Percentiles rank a stretch among this genome's conserved stretches.
Conservation (phyloP, 2,329 filamentous ascomycete genomes). For the Trichoderma atrobrunneum region DNA sequence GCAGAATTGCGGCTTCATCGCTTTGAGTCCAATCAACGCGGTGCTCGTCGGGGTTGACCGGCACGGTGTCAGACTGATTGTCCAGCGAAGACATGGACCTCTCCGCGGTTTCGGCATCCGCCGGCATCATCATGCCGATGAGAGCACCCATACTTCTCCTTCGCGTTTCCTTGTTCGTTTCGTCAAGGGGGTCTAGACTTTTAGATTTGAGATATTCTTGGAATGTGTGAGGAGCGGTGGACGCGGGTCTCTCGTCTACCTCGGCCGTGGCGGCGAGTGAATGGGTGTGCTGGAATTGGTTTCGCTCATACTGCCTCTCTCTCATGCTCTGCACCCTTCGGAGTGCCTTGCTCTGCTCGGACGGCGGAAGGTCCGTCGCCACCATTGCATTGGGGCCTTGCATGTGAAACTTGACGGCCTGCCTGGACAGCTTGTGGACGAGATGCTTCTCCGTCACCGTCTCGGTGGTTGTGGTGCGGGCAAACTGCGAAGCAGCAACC, state of each 20-base stretch:
- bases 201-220: constrained; percentile 8
- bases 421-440: constrained; percentile 44
- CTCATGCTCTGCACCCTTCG: constrained; percentile 39
- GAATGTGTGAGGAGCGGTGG: constrained; percentile 22
- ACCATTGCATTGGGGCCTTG: constrained; percentile 30
- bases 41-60: constrained; percentile 33
- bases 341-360: constrained; percentile 37
- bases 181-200: not conserved
- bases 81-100: not conserved
- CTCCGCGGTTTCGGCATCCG: not conserved
- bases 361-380: constrained; percentile 31
- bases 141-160: constrained; percentile 41
- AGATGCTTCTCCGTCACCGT: constrained; percentile 36
- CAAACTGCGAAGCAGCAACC: constrained; percentile 54
- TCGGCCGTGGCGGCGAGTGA: constrained; percentile 39
- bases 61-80: constrained; percentile 24
- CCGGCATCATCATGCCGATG: constrained; percentile 22
- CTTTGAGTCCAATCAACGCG: constrained; percentile 59
- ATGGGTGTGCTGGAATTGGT: constrained; percentile 43
- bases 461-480: constrained; percentile 50
- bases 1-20: constrained; percentile 41
- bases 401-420: constrained; percentile 41
- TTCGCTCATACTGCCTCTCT: constrained; percentile 40
- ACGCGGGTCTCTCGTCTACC: constrained; percentile 26
- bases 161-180: constrained; percentile 23